phyloP scores from a whole-genome alignment of 2,329 filamentous ascomycete genomes.

The Phyllachora maydis region DNA sequence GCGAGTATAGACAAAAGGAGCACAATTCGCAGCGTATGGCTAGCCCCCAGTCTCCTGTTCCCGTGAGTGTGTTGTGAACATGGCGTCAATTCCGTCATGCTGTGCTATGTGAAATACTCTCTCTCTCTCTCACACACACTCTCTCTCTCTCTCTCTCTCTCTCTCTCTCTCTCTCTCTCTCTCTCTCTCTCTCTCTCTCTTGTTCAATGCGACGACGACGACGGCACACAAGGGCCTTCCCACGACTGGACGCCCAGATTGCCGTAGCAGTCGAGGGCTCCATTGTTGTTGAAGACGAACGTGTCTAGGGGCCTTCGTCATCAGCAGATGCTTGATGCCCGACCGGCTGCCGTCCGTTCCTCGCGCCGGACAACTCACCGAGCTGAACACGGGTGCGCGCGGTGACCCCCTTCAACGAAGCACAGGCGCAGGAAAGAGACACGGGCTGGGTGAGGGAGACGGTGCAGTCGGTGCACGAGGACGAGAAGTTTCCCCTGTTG shows the following conservation, averaged over 20 bases:
- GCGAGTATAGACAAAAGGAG: too few species aligned
- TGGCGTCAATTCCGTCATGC: too few species aligned
- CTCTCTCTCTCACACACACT: too few species aligned
- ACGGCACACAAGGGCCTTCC: too few species aligned
- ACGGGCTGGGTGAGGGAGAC: constrained; percentile 3
- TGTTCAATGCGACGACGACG: too few species aligned
- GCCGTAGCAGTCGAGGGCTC: constrained; percentile 16
- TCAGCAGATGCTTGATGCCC: background rate
- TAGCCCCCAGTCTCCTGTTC: too few species aligned
- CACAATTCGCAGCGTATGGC: too few species aligned
- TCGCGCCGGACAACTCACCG: constrained; percentile 4
- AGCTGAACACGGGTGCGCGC: constrained; percentile 6
- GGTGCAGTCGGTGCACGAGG: constrained; percentile 7
- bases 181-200: too few species aligned
- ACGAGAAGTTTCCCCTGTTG: constrained; percentile 7
- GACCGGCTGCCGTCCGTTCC: background rate
- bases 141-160: too few species aligned
- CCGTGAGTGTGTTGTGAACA: too few species aligned
- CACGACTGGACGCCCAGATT: constrained; percentile 15
- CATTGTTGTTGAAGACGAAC: constrained; percentile 14
- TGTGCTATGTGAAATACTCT: too few species aligned
- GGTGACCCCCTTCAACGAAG: constrained; percentile 1
- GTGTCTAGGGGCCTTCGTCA: constrained; percentile 8
- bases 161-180: too few species aligned
- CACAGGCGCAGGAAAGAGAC: constrained; percentile 8